Base-by-base conservation (phyloP, 2,329 filamentous ascomycete genomes). In the Zymoseptoria tritici region DNA sequence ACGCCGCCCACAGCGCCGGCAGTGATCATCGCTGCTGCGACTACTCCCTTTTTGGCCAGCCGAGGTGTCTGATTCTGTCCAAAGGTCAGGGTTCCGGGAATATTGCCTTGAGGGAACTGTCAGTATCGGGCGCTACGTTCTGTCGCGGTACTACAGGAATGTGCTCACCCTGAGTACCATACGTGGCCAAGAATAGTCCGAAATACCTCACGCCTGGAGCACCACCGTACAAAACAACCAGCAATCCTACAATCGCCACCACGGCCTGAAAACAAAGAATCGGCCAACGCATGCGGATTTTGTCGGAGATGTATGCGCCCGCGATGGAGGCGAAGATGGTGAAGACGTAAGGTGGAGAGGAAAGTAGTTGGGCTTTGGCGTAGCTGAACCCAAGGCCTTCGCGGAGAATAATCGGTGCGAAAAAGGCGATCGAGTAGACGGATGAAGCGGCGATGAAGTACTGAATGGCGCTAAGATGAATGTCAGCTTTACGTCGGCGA, bases 391-490 rank as follows among this genome's bases (percentile, higher is more conserved):
- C 81, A 78, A 92, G 83, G 19, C 80, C 80, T 22, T 75, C 64
- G 8, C 70, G 69, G 5, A 95, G 83, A 66, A 94, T 89, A 68
- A 92, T 83, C 6, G 90, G 89, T 3, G 92, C 75, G 70, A 92
- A 93, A 73, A 89, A 93, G 2, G 88, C 87, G 8, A 94, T 81
- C 0, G 88, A 84, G 71, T 93, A 93, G 3, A 82, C 81, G 57
- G 88, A 68, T 2, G 70, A 71, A 1, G 67, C 69, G 5, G 65
- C 66, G 3, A 72, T 66, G 54, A 72, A 72, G 62, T 71, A 71
- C 51, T 71, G 67, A 4, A 72, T 22, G 3, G 62, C 67, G 60
- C 66, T 68, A 46, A 9, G 8, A 24, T 8, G n/a, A 6, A 3
- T 9, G 21, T 66, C 19, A 64, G 57, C 21, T 56, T 26, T 50